These are phyloP conservation scores for Clarireedia monteithiana DNA, from an alignment of 2,329 filamentous ascomycete genomes.

Conservation along the genomic window DNA sequence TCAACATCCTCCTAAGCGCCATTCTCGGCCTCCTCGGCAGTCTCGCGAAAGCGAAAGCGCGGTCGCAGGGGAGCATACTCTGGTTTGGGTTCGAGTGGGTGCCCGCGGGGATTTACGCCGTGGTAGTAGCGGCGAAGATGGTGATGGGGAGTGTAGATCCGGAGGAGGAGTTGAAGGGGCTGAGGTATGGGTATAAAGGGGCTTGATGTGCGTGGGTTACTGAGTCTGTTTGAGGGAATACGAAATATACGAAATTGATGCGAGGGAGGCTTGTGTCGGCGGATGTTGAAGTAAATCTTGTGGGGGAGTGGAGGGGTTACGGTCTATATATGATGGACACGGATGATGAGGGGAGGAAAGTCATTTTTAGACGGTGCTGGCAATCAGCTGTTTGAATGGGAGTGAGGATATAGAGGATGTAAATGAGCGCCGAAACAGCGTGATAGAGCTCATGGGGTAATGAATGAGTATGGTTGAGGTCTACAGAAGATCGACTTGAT, in stretches of 20 bases:
- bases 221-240: not conserved
- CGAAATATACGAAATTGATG: not conserved
- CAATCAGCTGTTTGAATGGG: not conserved
- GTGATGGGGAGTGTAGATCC: conserved; percentile 64
- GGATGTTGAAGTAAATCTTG: not conserved
- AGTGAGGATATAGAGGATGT: not conserved
- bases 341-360: too few species aligned
- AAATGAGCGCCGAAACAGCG: not conserved
- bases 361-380: too few species aligned
- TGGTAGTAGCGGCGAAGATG: conserved; percentile 54
- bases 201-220: conserved; percentile 35
- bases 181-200: conserved; percentile 62
- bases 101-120: conserved; percentile 50
- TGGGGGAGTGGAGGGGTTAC: too few species aligned
- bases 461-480: not conserved
- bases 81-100: conserved; percentile 41
- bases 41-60: conserved; percentile 15
- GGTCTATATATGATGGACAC: too few species aligned
- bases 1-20: conserved; percentile 51
- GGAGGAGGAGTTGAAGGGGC: conserved; percentile 47
- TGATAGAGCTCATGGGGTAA: not conserved
- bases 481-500: not conserved
- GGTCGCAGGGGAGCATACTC: conserved; percentile 18
- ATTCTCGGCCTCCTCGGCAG: conserved; percentile 40
- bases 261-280: too few species aligned